Evolutionary conservation across 768 basidiomycete species (phyloP), one percentile per base, ranked within the genome.

Genomic region (Punctularia strigosozonata): DNA sequence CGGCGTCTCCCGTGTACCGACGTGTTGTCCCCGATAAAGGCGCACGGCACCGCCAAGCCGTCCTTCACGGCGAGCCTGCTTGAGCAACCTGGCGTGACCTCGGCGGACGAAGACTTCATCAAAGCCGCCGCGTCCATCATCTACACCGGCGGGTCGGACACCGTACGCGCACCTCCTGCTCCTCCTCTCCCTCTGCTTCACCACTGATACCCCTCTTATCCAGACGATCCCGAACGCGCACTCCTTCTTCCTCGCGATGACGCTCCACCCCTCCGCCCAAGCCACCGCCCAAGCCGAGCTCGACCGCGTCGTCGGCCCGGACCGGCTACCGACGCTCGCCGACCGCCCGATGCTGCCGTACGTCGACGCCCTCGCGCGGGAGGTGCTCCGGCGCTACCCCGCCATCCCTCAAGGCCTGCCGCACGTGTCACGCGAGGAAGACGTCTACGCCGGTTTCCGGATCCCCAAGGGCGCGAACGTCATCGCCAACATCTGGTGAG

Each of bases 241-340:
- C 23, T 43, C 37, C 20, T 55, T 55, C 41, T 31, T 48, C 31
- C 37, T 54, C 1, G 49, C 52, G 5, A 50, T 55, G 50, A 42
- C 48, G 6, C 39, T 50, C 6, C 44, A 46, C 42, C 56, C 56
- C 0, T 41, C 55, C 6, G 44, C 42, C 5, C 56, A 55, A 33
- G 26, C 25, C 19, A 41, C 38, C 25, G 54, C 52, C 1, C 56
- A 53, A 32, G 50, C 32, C 17, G 56, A 58, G 39, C 41, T 58
- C 17, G 54, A 57, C 40, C n/a, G 24, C 17, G 46, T 50, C 1
- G 25, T 43, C 3, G 50, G 47, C 4, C 23, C 19, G 10, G 30
- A 37, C 7, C 32, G 45, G n/a, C 37, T 50, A 13, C 46, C 51
- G 1, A 43, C 43, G 3, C 38, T 42, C 17, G 38, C 26, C 4